A percentile compares a stretch with the other conserved stretches of the same genome.
Evolutionary conservation across 1,284 basidiomycete genomes (phyloP).

Genomic region (Trichosporon coremiiforme): DNA sequence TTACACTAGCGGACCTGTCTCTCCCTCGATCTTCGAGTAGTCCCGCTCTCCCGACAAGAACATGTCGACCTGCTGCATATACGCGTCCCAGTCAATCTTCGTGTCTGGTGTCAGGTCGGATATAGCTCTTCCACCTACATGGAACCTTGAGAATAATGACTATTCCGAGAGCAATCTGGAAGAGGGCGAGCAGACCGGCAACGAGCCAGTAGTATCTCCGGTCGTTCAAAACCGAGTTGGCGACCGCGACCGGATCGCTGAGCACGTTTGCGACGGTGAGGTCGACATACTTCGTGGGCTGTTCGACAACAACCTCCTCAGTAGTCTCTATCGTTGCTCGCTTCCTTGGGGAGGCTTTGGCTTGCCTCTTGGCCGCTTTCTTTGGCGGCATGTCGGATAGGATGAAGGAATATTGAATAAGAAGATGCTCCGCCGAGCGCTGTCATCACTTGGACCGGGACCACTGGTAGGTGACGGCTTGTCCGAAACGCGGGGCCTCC

Average conservation of each 20-base stretch:
- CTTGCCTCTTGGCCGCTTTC: background rate
- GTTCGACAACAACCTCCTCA: background rate
- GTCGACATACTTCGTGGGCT: background rate
- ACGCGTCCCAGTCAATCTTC: conserved; percentile 82
- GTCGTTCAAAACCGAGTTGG: conserved; percentile 61
- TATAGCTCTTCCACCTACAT: conserved; percentile 62
- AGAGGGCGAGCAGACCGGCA: conserved; percentile 66
- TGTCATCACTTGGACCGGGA: background rate
- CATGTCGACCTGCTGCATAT: conserved; percentile 70
- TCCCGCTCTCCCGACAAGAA: conserved; percentile 81
- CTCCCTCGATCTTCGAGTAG: conserved; percentile 82
- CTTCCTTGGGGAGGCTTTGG: background rate
- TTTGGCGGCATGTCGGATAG: background rate
- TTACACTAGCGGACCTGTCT: conserved; percentile 91
- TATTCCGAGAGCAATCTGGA: conserved; percentile 72
- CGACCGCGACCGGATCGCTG: conserved; percentile 21
- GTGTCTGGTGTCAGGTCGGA: conserved; percentile 66
- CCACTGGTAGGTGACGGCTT: background rate
- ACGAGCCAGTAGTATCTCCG: conserved; percentile 68
- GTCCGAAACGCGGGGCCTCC: conserved; percentile 15
- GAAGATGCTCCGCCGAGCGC: background rate
- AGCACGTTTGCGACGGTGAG: background rate
- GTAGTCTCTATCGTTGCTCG: background rate
- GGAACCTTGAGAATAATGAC: conserved; percentile 76
- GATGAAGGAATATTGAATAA: background rate